Percentiles rank a stretch among this genome's conserved stretches.
phyloP scores from a whole-genome alignment of 306 rosid species.

The Lablab purpureus region DNA sequence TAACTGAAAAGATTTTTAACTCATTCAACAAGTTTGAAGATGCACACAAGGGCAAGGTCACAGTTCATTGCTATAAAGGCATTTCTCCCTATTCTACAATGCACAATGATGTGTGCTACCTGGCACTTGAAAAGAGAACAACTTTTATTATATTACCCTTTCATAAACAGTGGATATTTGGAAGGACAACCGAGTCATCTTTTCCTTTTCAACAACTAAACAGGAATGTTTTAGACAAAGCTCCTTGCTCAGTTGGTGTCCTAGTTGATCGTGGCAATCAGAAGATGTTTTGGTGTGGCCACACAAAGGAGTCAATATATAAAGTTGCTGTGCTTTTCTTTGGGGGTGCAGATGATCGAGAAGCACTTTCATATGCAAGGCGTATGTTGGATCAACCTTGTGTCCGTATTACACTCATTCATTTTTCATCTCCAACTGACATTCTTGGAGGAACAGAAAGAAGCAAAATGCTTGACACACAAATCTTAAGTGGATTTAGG shows the following conservation, averaged over 20 bases:
- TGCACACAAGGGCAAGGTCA: slow-evolving; percentile 41
- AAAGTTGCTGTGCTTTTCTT: slow-evolving; percentile 67
- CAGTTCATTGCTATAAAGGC: slow-evolving; percentile 60
- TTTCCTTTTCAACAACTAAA: slow-evolving; percentile 55
- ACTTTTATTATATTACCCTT: slow-evolving; percentile 70
- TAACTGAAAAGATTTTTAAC: slow-evolving; percentile 56
- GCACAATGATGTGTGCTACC: slow-evolving; percentile 81
- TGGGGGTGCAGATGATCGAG: slow-evolving; percentile 79
- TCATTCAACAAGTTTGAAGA: slow-evolving; percentile 54
- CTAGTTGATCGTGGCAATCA: slow-evolving; percentile 66
- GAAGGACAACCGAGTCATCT: slow-evolving; percentile 49
- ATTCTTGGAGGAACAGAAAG: slow-evolving; percentile 60
- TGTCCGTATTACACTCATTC: slow-evolving; percentile 58
- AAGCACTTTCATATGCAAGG: slow-evolving; percentile 64
- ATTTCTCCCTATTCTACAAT: slow-evolving; percentile 74
- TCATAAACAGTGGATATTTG: slow-evolving; percentile 57
- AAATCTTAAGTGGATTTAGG: slow-evolving; percentile 61
- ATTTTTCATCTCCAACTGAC: slow-evolving; percentile 52
- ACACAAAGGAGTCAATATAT: slow-evolving; percentile 29
- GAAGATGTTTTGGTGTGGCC: slow-evolving; percentile 43
- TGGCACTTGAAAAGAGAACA: slow-evolving; percentile 69
- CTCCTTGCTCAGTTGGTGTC: slow-evolving; percentile 85
- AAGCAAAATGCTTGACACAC: slow-evolving; percentile 65
- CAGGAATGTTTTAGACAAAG: slow-evolving; percentile 70
- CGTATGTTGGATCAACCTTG: slow-evolving; percentile 60